These are phyloP conservation scores for Allomyces javanicus DNA, from an alignment of 192 early-diverging fungal species.

Conservation along the genomic window DNA sequence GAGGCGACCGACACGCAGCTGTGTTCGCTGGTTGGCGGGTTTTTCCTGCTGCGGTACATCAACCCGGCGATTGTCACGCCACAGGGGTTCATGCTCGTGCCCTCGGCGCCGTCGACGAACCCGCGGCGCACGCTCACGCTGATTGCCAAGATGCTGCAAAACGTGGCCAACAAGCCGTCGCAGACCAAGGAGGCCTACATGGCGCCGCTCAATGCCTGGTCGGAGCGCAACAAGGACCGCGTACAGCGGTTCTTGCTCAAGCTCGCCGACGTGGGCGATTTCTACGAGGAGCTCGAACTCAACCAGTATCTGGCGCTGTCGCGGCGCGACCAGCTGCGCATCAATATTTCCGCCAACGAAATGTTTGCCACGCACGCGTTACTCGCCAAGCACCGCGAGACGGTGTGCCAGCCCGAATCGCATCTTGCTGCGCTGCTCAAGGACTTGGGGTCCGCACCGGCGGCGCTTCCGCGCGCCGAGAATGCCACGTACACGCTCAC, in stretches of 20 bases:
- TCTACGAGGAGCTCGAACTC: too few relatives aligned
- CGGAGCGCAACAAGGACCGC: conserved; percentile 65
- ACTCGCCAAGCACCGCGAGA: conserved; percentile 60
- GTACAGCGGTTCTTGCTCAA: conserved; percentile 79
- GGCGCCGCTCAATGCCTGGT: conserved; percentile 70
- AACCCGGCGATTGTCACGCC: conserved; percentile 97
- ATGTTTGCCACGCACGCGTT: conserved; percentile 80
- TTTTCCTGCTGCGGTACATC: conserved; percentile 89
- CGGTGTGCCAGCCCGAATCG: conserved; percentile 52
- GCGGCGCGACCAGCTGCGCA: conserved; percentile 59
- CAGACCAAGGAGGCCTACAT: conserved; percentile 85
- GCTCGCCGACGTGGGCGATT: conserved; percentile 76
- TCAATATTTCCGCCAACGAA: conserved; percentile 85
- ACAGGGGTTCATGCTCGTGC: conserved; percentile 81
- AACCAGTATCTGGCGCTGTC: conserved; percentile 44
- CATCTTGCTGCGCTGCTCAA: conserved; percentile 58
- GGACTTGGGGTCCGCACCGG: conserved; percentile 51
- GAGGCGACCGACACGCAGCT: conserved; percentile 70
- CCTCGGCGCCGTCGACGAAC: conserved; percentile 51
- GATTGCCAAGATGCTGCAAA: conserved; percentile 87
- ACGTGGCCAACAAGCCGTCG: conserved; percentile 80
- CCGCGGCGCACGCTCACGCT: conserved; percentile 76
- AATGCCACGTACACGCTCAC: conserved; percentile 52
- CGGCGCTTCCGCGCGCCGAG: conserved; percentile 57
- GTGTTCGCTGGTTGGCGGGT: conserved; percentile 88